These are phyloP conservation scores for Fonsecaea multimorphosa DNA, from an alignment of 2,329 filamentous ascomycete genomes.

Conservation along the genomic window DNA sequence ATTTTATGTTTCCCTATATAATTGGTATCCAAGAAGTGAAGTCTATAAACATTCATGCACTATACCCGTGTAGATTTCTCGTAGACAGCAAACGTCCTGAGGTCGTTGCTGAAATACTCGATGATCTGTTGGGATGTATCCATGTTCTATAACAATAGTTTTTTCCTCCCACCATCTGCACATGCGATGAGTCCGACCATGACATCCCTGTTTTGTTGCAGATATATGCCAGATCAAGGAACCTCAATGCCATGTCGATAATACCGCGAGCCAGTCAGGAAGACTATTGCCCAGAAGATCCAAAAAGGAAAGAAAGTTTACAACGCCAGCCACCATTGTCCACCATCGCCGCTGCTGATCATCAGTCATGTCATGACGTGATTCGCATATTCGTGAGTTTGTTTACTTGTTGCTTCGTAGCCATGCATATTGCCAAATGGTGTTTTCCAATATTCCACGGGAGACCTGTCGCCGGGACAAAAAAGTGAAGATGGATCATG, in stretches of 20 bases:
- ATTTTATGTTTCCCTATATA: slow-evolving; percentile 7
- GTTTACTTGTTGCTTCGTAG: slow-evolving; percentile 16
- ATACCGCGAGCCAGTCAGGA: slow-evolving; percentile 5
- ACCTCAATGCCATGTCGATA: slow-evolving; percentile 27
- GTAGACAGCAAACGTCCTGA: background rate
- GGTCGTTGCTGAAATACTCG: background rate
- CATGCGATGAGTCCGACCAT: slow-evolving; percentile 23
- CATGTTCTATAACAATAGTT: slow-evolving; percentile 14
- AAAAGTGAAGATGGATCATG: slow-evolving; percentile 21
- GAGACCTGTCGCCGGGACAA: slow-evolving; percentile 28
- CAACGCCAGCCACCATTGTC: slow-evolving; percentile 2
- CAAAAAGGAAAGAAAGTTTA: slow-evolving; percentile 10
- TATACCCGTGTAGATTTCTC: slow-evolving; percentile 12
- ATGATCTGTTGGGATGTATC: slow-evolving; percentile 2
- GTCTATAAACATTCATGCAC: slow-evolving; percentile 7
- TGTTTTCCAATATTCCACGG: slow-evolving; percentile 27
- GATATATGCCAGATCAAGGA: background rate
- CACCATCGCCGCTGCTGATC: slow-evolving; percentile 27
- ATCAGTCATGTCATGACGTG: slow-evolving; percentile 25
- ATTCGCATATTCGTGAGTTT: slow-evolving; percentile 21
- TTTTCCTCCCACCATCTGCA: slow-evolving; percentile 36
- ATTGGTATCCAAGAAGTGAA: slow-evolving; percentile 26
- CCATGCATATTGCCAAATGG: slow-evolving; percentile 20
- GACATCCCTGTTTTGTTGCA: slow-evolving; percentile 2
- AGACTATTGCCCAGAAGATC: slow-evolving; percentile 1